A percentile compares a stretch with the other conserved stretches of the same genome.
Conservation (phyloP, 495 filamentous ascomycete species). For the Letharia lupina region DNA sequence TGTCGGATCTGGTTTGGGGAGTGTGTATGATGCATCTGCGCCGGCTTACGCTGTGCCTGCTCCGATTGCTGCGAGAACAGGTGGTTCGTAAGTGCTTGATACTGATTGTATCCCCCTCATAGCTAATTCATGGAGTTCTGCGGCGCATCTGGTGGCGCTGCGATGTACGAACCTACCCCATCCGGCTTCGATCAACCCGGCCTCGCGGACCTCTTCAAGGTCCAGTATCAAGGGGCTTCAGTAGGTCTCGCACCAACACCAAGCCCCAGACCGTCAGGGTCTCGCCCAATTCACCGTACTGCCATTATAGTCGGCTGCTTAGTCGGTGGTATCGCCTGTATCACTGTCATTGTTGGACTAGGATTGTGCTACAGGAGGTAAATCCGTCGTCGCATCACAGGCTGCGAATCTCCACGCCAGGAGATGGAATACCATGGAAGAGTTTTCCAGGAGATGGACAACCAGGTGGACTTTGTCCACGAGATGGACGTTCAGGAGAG, state of each 20-base stretch:
- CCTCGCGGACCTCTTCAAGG: conserved; percentile 23
- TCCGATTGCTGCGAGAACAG: conserved; percentile 23
- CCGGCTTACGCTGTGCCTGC: conserved; percentile 28
- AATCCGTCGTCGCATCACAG: conserved; percentile 6
- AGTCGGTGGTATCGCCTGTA: conserved; percentile 11
- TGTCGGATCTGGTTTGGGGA: conserved; percentile 33
- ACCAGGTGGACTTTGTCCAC: no score
- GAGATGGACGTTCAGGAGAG: no score
- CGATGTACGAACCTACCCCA: conserved; percentile 16
- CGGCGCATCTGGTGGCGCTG: conserved; percentile 24
- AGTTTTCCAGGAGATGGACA: neutral
- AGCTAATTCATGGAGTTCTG: conserved; percentile 13
- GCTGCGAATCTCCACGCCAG: conserved; percentile 10
- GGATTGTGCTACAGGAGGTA: conserved; percentile 9
- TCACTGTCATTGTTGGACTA: neutral
- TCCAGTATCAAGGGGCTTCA: neutral
- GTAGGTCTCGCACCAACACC: neutral
- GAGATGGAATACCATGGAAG: conserved; percentile 18
- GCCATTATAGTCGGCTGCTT: conserved; percentile 8
- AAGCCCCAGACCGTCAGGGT: neutral
- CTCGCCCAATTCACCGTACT: neutral
- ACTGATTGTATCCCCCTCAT: neutral
- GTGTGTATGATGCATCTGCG: conserved; percentile 26
- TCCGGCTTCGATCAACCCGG: conserved; percentile 23
- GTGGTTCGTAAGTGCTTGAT: conserved; percentile 25